Conservation (phyloP, 108 stramenopile genomes). For the Pseudonitzschia delicatissima region DNA sequence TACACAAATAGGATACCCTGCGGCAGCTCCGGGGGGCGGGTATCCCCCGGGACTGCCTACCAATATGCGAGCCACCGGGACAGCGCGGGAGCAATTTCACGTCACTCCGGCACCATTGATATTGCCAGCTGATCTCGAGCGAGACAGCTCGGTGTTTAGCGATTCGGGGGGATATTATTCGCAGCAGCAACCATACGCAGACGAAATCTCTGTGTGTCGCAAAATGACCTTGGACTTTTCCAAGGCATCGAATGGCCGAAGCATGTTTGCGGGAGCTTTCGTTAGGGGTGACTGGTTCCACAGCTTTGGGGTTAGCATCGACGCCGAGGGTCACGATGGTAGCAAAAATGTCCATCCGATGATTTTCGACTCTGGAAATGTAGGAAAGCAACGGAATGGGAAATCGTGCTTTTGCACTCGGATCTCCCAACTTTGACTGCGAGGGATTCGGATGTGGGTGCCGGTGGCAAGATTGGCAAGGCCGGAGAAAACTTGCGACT, state of each 20-base stretch:
- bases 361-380: conserved; percentile 13
- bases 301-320: conserved; percentile 13
- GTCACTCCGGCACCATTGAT: too few relatives aligned
- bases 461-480: neutral
- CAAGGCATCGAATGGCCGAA: conserved; percentile 19
- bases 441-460: conserved; percentile 15
- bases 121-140: too few relatives aligned
- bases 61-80: too few relatives aligned
- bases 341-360: conserved; percentile 18
- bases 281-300: conserved; percentile 25
- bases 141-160: too few relatives aligned
- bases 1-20: too few relatives aligned
- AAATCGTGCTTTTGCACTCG: conserved; percentile 6
- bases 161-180: too few relatives aligned
- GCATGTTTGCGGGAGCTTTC: conserved; percentile 10
- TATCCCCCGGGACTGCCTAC: neutral
- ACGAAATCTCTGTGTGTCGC: neutral
- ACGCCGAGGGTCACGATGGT: conserved; percentile 22
- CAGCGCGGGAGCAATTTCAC: too few relatives aligned
- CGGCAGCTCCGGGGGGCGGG: neutral
- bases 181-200: too few relatives aligned
- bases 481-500: conserved; percentile 2
- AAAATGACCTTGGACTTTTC: neutral
- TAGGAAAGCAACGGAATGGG: neutral
- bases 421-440: conserved; percentile 11